A percentile compares a stretch with the other conserved stretches of the same genome.
phyloP scores from a whole-genome alignment of 2,329 filamentous ascomycete species.

The Colletotrichum truncatum region DNA sequence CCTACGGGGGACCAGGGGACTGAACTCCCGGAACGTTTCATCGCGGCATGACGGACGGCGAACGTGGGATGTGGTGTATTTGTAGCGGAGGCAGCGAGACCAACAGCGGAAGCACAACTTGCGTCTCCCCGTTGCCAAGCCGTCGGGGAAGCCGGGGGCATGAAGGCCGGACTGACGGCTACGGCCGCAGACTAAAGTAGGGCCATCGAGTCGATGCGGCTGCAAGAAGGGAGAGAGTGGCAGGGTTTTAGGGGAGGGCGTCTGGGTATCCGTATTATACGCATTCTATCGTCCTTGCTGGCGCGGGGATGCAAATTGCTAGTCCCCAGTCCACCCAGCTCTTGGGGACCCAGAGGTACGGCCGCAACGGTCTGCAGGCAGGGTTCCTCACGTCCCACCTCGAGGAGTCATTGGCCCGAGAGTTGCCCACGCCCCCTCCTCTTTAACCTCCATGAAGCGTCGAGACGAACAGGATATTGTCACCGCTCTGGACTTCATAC shows the following conservation, averaged over 20 bases:
- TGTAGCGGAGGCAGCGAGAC: conserved; percentile 10
- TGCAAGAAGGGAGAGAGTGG: conserved; percentile 9
- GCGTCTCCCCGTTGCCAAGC: conserved; percentile 18
- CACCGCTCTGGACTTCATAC: conserved; percentile 82
- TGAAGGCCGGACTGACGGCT: conserved; percentile 5
- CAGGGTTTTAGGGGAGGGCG: conserved; percentile 4
- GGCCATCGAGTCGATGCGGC: conserved; percentile 17
- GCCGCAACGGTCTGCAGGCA: conserved; percentile 23
- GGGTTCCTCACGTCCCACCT: not conserved
- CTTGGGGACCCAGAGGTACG: conserved; percentile 18
- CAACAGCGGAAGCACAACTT: conserved; percentile 20
- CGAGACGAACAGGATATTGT: conserved; percentile 95
- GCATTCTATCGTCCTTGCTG: conserved; percentile 12
- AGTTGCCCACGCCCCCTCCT: conserved; percentile 18
- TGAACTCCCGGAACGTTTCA: conserved; percentile 19
- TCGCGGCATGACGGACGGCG: not conserved
- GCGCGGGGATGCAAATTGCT: conserved; percentile 20
- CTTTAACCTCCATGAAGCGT: conserved; percentile 89
- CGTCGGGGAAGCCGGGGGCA: not conserved
- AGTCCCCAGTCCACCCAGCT: not conserved
- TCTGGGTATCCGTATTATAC: conserved; percentile 27
- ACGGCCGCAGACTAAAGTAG: conserved; percentile 23
- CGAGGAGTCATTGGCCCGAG: conserved; percentile 6
- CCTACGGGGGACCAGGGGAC: conserved; percentile 4
- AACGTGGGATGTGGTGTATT: conserved; percentile 17